These are phyloP conservation scores for Sporothrix inflata DNA, from an alignment of 2,329 filamentous ascomycete species.

Conservation along the genomic window DNA sequence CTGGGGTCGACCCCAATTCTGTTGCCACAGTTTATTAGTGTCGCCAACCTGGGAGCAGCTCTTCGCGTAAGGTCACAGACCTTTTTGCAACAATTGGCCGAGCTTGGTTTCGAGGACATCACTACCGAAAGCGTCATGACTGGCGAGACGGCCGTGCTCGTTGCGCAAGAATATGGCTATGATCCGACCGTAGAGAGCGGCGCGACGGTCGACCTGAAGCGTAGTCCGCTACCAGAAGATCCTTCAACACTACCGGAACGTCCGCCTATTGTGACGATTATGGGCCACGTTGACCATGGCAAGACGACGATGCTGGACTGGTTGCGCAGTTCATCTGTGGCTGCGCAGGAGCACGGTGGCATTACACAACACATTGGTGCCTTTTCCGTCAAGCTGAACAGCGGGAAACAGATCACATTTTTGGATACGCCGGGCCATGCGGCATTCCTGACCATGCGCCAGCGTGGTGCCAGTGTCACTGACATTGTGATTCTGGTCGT, in stretches of 20 bases:
- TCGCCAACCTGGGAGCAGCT: slow-evolving; percentile 77
- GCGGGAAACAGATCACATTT: slow-evolving; percentile 91
- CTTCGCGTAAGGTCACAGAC: slow-evolving; percentile 70
- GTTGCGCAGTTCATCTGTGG: slow-evolving; percentile 89
- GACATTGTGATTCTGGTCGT: slow-evolving; percentile 97
- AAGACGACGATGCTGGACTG: slow-evolving; percentile 97
- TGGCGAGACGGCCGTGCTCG: slow-evolving; percentile 84
- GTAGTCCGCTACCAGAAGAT: slow-evolving; percentile 70
- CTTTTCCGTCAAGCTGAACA: slow-evolving; percentile 86
- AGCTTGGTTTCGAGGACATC: slow-evolving; percentile 88
- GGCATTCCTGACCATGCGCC: slow-evolving; percentile 93
- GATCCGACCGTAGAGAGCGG: slow-evolving; percentile 76
- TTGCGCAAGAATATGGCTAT: slow-evolving; percentile 90
- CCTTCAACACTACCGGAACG: slow-evolving; percentile 68
- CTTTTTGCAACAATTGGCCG: slow-evolving; percentile 75
- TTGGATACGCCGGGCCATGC: slow-evolving; percentile 95
- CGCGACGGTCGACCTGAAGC: slow-evolving; percentile 69
- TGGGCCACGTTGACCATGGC: slow-evolving; percentile 98
- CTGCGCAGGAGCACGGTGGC: slow-evolving; percentile 87
- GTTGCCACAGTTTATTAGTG: slow-evolving; percentile 88
- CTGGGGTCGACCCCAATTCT: slow-evolving; percentile 63
- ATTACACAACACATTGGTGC: slow-evolving; percentile 99
- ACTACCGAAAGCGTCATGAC: slow-evolving; percentile 84
- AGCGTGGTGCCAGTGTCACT: slow-evolving; percentile 91
- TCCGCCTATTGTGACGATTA: slow-evolving; percentile 96